These are phyloP conservation scores for Setaria italica DNA, from an alignment of 202 grass and related monocot genomes.

Conservation along the genomic window DNA sequence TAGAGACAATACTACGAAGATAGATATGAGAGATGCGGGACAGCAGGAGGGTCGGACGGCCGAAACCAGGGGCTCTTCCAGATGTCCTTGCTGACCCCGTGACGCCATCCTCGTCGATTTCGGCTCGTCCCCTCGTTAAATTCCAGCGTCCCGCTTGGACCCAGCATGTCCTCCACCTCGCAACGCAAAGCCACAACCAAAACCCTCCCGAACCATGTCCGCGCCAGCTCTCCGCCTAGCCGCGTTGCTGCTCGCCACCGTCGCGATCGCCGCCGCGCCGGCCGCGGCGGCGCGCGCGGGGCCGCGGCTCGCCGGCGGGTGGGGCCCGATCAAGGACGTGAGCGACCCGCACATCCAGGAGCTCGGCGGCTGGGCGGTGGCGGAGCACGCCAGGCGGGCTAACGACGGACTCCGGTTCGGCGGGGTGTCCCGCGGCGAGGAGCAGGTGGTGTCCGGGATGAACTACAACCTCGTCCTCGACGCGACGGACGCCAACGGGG, in stretches of 20 bases:
- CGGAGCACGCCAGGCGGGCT: conserved; percentile 45
- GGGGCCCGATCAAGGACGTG: conserved; percentile 51
- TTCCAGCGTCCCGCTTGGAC: background rate
- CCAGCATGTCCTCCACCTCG: background rate
- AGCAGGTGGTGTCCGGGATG: conserved; percentile 53
- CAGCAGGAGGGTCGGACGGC: background rate
- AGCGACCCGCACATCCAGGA: conserved; percentile 54
- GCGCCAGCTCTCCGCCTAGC: background rate
- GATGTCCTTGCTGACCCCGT: background rate
- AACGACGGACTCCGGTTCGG: conserved; percentile 34
- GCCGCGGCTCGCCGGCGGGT: conserved; percentile 21
- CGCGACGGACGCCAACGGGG: conserved; percentile 4
- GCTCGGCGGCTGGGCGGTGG: conserved; percentile 56
- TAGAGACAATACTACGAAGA: background rate
- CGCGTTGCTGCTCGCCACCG: background rate
- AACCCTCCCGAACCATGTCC: background rate
- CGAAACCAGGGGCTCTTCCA: background rate
- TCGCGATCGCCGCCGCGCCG: background rate
- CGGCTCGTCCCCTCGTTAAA: background rate
- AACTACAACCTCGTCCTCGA: conserved; percentile 58
- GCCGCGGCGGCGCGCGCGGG: background rate
- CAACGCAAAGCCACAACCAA: background rate
- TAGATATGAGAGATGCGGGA: background rate
- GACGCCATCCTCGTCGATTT: background rate
- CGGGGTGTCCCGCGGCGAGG: conserved; percentile 45